Evolutionary conservation across 768 basidiomycete species (phyloP).

Genomic region (Xerocomus spinulosus): DNA sequence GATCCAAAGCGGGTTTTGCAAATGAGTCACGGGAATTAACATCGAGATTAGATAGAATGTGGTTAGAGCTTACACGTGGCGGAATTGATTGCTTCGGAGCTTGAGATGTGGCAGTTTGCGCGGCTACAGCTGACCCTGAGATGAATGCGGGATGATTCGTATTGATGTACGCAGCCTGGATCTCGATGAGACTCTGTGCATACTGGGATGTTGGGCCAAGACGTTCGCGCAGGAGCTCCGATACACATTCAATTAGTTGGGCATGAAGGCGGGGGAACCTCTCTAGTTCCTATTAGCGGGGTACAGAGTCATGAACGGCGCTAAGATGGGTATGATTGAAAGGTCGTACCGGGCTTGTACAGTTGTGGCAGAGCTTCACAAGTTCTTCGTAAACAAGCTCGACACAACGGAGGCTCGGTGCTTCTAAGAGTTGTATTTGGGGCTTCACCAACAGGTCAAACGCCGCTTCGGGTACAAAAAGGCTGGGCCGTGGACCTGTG

Average conservation of each 20-base stretch:
- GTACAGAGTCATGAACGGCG: slow-evolving; percentile 11
- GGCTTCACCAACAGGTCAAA: slow-evolving; percentile 97
- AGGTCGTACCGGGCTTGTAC: slow-evolving; percentile 75
- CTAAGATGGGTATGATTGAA: neutral
- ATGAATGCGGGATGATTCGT: slow-evolving; percentile 97
- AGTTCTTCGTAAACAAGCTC: slow-evolving; percentile 98
- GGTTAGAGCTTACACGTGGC: slow-evolving; percentile 46
- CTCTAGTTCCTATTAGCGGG: slow-evolving; percentile 71
- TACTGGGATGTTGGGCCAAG: slow-evolving; percentile 97
- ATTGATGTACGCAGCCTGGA: slow-evolving; percentile 99
- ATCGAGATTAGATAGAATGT: slow-evolving; percentile 11
- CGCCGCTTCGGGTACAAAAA: slow-evolving; percentile 96
- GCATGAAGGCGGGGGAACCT: slow-evolving; percentile 92
- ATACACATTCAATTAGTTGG: slow-evolving; percentile 94
- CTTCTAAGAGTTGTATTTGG: slow-evolving; percentile 93
- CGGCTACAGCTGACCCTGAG: slow-evolving; percentile 63
- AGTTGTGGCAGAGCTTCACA: slow-evolving; percentile 99
- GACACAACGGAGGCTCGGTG: slow-evolving; percentile 92
- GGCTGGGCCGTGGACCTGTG: slow-evolving; percentile 90
- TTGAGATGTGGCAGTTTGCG: slow-evolving; percentile 43
- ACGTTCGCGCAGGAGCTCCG: slow-evolving; percentile 90
- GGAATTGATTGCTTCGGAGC: slow-evolving; percentile 41
- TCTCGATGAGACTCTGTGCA: slow-evolving; percentile 90
- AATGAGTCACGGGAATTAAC: slow-evolving; percentile 12
- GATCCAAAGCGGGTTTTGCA: slow-evolving; percentile 2